phyloP scores from a whole-genome alignment of 129 eudicot species.

The Artemisia annua region DNA sequence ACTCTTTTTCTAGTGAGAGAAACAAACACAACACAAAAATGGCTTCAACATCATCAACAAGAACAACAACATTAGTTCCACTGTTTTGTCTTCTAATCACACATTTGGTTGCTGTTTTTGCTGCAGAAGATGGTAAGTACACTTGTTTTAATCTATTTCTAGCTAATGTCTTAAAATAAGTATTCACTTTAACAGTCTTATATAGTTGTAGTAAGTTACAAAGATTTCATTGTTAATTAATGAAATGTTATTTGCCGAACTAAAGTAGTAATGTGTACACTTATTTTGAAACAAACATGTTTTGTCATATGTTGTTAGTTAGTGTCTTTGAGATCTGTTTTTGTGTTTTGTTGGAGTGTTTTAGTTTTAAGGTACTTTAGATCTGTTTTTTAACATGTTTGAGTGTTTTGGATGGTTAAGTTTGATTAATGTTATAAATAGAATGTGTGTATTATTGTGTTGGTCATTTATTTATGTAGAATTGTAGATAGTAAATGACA shows the following conservation, averaged over 20 bases:
- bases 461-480: background rate
- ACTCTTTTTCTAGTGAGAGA: slow-evolving; percentile 27
- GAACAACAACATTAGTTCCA: slow-evolving; percentile 16
- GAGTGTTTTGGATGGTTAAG: background rate
- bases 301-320: background rate
- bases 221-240: too few species aligned
- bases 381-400: background rate
- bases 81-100: slow-evolving; percentile 22
- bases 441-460: slow-evolving; percentile 8
- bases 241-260: too few species aligned
- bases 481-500: background rate
- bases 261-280: background rate
- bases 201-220: too few species aligned
- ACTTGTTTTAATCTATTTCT: too few species aligned
- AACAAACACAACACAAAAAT: slow-evolving; percentile 5
- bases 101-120: slow-evolving; percentile 12
- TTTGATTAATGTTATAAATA: slow-evolving; percentile 1
- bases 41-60: slow-evolving; percentile 12
- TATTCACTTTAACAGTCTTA: too few species aligned
- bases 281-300: background rate
- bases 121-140: slow-evolving; percentile 29
- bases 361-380: slow-evolving; percentile 10
- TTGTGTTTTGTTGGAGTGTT: background rate
- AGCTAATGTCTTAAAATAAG: too few species aligned
- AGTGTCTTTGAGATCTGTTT: slow-evolving; percentile 7